A percentile compares a stretch with the other conserved stretches of the same genome.
phyloP scores from a whole-genome alignment of 257 asterid genomes.

The Solanum etuberosum region DNA sequence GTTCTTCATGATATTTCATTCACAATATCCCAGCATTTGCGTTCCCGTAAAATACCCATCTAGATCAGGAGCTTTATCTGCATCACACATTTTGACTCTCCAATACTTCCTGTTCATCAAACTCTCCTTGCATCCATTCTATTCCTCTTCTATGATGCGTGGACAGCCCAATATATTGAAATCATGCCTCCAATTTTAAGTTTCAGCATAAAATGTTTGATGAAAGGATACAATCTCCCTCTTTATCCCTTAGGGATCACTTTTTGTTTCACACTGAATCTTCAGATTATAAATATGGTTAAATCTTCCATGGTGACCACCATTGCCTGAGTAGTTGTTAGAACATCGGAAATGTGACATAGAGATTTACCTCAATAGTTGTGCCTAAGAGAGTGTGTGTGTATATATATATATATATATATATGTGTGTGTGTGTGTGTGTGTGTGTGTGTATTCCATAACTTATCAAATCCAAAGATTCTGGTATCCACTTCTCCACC shows the following conservation, averaged over 20 bases:
- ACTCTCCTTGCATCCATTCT: neutral
- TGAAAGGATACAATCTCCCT: neutral
- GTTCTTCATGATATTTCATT: neutral
- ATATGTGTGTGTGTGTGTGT: neutral
- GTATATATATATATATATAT: too few relatives aligned
- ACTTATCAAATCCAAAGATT: neutral
- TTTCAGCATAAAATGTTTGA: neutral
- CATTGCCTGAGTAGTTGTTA: neutral
- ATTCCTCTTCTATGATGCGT: neutral
- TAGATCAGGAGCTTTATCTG: neutral
- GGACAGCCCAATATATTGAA: neutral
- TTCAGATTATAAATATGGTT: neutral
- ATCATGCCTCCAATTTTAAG: neutral
- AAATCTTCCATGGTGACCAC: neutral
- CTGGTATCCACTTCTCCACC: neutral
- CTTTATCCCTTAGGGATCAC: neutral
- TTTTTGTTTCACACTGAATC: neutral
- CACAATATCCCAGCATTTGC: neutral
- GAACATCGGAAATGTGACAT: neutral
- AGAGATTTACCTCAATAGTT: neutral
- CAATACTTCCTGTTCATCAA: neutral
- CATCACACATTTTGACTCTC: neutral
- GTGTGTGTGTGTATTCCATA: neutral
- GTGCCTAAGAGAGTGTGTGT: neutral
- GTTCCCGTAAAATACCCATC: neutral